phyloP scores from a whole-genome alignment of 1,284 basidiomycete genomes.

The Inonotus hispidus region DNA sequence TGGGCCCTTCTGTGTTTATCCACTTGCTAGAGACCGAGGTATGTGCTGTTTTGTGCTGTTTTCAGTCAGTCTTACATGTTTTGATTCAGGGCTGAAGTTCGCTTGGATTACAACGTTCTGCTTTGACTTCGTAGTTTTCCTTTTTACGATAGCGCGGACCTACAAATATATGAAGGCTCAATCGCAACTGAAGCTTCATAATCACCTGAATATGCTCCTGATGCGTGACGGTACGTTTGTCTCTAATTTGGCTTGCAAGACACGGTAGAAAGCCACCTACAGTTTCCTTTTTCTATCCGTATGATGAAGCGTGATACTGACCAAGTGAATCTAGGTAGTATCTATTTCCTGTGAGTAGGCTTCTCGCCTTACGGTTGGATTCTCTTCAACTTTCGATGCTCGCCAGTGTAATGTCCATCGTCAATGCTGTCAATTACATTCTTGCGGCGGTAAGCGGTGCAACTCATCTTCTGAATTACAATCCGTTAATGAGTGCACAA shows the following conservation, averaged over 20 bases:
- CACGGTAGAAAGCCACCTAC: not conserved
- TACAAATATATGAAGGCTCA: slow-evolving; percentile 10
- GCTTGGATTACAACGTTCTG: slow-evolving; percentile 15
- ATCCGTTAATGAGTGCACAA: not conserved
- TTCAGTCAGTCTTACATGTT: no score
- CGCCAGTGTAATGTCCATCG: slow-evolving; percentile 13
- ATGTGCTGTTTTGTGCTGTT: not conserved
- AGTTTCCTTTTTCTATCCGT: not conserved
- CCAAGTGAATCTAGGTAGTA: slow-evolving; percentile 7
- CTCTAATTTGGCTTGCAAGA: not conserved
- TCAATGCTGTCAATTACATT: slow-evolving; percentile 15
- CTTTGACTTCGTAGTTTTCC: slow-evolving; percentile 15
- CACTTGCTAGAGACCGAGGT: slow-evolving; percentile 11
- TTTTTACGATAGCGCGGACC: slow-evolving; percentile 11
- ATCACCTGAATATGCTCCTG: slow-evolving; percentile 10
- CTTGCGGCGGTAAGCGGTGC: slow-evolving; percentile 1
- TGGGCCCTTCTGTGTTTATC: not conserved
- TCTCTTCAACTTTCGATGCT: not conserved
- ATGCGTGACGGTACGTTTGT: slow-evolving; percentile 16
- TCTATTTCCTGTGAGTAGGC: slow-evolving; percentile 16
- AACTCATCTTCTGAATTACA: not conserved
- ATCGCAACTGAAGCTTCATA: not conserved
- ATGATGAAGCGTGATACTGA: not conserved
- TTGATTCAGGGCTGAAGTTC: slow-evolving; percentile 4
- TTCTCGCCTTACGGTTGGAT: not conserved